Conservation (phyloP, 169 alveolate species). For the Blepharisma undulans region DNA sequence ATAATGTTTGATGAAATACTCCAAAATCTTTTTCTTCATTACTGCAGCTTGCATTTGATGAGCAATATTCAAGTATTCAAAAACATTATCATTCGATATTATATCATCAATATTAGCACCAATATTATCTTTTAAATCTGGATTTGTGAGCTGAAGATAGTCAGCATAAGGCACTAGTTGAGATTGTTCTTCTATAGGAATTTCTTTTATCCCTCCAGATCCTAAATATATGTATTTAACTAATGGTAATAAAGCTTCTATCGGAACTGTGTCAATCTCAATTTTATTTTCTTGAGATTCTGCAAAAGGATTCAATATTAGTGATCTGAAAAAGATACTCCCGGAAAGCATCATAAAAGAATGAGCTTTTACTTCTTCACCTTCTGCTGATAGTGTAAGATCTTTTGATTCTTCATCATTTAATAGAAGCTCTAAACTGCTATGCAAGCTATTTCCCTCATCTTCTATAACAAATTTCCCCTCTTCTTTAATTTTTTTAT, state of each 20-base stretch:
- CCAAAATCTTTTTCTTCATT: not conserved
- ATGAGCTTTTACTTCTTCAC: not conserved
- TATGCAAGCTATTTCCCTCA: not conserved
- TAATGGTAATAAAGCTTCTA: not conserved
- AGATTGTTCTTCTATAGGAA: not conserved
- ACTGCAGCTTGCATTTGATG: not conserved
- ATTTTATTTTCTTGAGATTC: not conserved
- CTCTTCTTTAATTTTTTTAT: not conserved
- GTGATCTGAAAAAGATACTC: not conserved
- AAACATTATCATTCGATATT: not conserved
- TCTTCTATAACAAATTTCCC: not conserved
- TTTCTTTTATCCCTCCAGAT: not conserved
- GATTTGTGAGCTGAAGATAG: conserved; percentile 3
- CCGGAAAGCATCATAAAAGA: not conserved
- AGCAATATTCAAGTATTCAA: not conserved
- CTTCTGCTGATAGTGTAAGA: not conserved
- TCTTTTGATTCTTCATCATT: not conserved
- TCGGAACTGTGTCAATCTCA: not conserved
- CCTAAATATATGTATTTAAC: conserved; percentile 6
- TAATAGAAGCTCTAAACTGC: not conserved
- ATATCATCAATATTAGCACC: not conserved
- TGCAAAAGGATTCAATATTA: not conserved
- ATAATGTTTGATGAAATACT: not conserved
- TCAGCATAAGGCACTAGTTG: conserved; percentile 2
- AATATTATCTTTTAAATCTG: not conserved